These are phyloP conservation scores for Fusarium sp. DNA, from an alignment of 2,329 filamentous ascomycete genomes.

Conservation along the genomic window DNA sequence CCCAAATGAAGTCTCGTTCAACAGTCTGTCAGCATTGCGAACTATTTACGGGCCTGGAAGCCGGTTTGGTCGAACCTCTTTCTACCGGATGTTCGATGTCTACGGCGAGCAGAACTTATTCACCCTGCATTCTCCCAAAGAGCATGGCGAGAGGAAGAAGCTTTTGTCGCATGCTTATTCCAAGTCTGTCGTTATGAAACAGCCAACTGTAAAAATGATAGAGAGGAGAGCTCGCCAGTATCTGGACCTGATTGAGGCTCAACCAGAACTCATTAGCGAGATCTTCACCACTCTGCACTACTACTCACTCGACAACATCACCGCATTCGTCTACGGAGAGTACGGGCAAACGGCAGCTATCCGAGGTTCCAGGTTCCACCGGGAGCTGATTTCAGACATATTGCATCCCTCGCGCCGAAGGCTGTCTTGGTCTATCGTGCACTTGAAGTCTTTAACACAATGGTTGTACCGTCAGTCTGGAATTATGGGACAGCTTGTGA, in stretches of 20 bases:
- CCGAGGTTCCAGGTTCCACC: constrained; percentile 20
- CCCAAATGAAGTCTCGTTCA: constrained; percentile 61
- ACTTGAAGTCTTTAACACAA: constrained; percentile 22
- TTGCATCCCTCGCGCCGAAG: constrained; percentile 36
- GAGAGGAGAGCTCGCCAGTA: constrained; percentile 38
- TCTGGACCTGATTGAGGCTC: constrained; percentile 16
- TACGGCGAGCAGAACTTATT: constrained; percentile 67
- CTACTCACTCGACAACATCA: constrained; percentile 38
- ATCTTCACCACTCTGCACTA: constrained; percentile 39
- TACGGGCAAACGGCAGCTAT: constrained; percentile 33
- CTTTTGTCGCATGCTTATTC: constrained; percentile 65
- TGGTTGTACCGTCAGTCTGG: constrained; percentile 32
- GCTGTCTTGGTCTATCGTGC: constrained; percentile 34
- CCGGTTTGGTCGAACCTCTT: constrained; percentile 62
- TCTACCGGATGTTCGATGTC: constrained; percentile 69
- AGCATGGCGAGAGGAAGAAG: constrained; percentile 66
- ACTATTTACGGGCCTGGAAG: constrained; percentile 68
- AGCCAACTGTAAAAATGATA: constrained; percentile 23
- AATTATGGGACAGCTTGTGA: background rate
- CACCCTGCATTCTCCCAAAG: constrained; percentile 59
- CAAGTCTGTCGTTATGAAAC: constrained; percentile 58
- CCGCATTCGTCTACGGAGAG: constrained; percentile 31
- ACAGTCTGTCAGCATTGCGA: constrained; percentile 59
- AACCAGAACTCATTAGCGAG: constrained; percentile 31
- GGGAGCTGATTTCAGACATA: constrained; percentile 30